Base-by-base conservation (phyloP, 2,329 filamentous ascomycete genomes). In the Sordariomycetes sp. region DNA sequence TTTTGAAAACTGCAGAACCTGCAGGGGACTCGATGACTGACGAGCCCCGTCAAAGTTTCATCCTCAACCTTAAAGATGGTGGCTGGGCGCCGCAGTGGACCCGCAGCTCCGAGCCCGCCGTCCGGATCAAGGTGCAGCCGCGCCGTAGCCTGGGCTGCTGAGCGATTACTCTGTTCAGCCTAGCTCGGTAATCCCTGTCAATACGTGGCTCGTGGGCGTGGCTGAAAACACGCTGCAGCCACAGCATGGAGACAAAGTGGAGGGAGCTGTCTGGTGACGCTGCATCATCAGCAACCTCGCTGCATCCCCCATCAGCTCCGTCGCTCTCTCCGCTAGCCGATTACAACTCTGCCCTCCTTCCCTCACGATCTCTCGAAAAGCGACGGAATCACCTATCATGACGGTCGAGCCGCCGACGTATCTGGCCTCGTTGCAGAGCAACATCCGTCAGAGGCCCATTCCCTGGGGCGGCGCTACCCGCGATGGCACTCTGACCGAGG, bases 391-490 rank as follows among this genome's bases (percentile, higher is more conserved):
- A 38, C 41, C 14, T 50, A 52, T 35, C 47, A 95, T 95, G 88
- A 90, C 87, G 57, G 76, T 94, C 59, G 87, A 95, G 57, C 83
- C 86, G 47, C 88, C 88, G 39, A 84, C 85, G 39, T 95, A 95
- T 61, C 78, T 78, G 38, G 64, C 66, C 55, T 90, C 86, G 47
- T 74, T 95, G 47, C 88, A 94, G 68, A 93, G 86, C 75, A 96
- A 96, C 70, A 94, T 96, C 58, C 86, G 92, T 55, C 83, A 86
- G 54, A 79, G 92, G 47, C 88, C 88, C 45, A 94, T 98, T 63
- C 88, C 90, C 38, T 98, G 92, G 92, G 90, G 96, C 62, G 90
- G 90, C 50, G 88, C 90, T 50, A 86, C 94, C 46, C 79, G 92
- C 59, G 86, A 86, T 48, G 86, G 88, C 59, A 92, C 86, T 53